A percentile compares a stretch with the other conserved stretches of the same genome.
Conservation (phyloP, 345 rosid genomes). For the Litchi chinensis region DNA sequence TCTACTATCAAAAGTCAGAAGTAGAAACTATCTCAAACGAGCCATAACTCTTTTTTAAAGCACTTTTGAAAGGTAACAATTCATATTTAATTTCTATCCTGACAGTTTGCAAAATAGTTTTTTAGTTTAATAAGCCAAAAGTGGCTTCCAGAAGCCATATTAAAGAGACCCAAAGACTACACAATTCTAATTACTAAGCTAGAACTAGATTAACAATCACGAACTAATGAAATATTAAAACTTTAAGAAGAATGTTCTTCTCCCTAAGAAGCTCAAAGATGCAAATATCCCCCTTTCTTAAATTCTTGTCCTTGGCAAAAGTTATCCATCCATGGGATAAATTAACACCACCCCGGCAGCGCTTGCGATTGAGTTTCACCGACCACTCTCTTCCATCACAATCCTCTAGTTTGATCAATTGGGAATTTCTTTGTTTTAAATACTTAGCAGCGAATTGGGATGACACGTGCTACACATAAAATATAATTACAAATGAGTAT, state of each 20-base stretch:
- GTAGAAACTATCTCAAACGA: no score
- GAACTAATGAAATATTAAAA: neutral
- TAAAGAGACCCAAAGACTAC: neutral
- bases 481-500: neutral
- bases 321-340: conserved; percentile 21
- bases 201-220: conserved; percentile 13
- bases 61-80: no score
- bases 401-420: conserved; percentile 24
- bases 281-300: neutral
- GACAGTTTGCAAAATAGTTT: no score
- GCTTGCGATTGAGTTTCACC: neutral
- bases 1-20: no score
- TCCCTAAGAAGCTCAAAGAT: neutral
- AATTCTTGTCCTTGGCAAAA: conserved; percentile 16
- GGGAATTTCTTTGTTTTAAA: neutral
- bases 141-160: no score
- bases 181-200: neutral
- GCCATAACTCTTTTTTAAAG: no score
- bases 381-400: conserved; percentile 28
- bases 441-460: conserved; percentile 11
- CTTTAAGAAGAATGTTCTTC: neutral
- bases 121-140: no score
- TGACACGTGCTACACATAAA: conserved; percentile 22
- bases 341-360: neutral
- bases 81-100: no score